phyloP scores from a whole-genome alignment of 1,139 yeast species.

The Geotrichum aggregatum region DNA sequence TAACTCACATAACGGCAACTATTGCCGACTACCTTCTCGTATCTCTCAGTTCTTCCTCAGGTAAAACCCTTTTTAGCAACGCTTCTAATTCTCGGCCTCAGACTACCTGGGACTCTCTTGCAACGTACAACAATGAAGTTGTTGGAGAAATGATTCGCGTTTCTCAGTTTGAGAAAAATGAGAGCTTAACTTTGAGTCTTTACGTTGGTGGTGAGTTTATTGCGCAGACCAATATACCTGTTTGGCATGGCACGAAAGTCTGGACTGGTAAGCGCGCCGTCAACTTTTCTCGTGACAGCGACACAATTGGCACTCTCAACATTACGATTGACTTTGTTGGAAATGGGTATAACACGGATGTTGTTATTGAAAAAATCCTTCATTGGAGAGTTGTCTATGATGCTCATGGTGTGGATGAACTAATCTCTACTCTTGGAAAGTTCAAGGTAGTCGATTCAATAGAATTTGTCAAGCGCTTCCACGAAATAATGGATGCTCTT shows the following conservation, averaged over 20 bases:
- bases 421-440: conserved; percentile 34
- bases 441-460: conserved; percentile 30
- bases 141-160: conserved; percentile 66
- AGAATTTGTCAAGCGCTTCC: conserved; percentile 31
- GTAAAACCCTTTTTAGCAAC: conserved; percentile 43
- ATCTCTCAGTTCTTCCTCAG: conserved; percentile 29
- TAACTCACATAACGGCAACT: conserved; percentile 25
- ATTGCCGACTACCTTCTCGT: conserved; percentile 28
- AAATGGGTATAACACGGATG: conserved; percentile 58
- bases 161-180: conserved; percentile 54
- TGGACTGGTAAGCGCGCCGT: conserved; percentile 30
- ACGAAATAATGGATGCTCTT: conserved; percentile 44
- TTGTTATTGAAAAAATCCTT: conserved; percentile 54
- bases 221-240: conserved; percentile 48
- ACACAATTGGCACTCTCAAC: conserved; percentile 29
- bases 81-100: conserved; percentile 61
- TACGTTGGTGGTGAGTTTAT: conserved; percentile 59
- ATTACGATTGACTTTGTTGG: conserved; percentile 68
- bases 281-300: conserved; percentile 28
- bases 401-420: conserved; percentile 29
- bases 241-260: conserved; percentile 34
- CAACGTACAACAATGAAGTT: conserved; percentile 69
- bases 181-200: conserved; percentile 54
- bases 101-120: conserved; percentile 65
- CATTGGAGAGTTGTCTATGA: conserved; percentile 52